A percentile compares a stretch with the other conserved stretches of the same genome.
Evolutionary conservation across 2,329 filamentous ascomycete genomes (phyloP).

Genomic region (Fusarium illudens): DNA sequence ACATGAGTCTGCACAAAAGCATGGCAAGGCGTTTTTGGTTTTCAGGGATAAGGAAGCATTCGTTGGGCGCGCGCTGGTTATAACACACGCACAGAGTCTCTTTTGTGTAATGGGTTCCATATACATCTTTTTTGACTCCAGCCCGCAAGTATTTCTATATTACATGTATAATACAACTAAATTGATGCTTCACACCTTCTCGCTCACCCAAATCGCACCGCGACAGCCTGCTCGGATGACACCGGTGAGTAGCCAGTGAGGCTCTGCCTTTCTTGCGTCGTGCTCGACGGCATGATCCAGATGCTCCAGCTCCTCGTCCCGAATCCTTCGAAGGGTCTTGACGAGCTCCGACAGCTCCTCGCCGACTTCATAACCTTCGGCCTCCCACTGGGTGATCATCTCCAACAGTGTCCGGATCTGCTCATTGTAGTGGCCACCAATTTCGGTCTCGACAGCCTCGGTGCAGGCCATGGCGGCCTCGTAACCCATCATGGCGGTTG

Average conservation of each 20-base stretch:
- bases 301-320: constrained; percentile 97
- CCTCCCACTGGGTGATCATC: constrained; percentile 81
- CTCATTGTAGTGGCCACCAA: constrained; percentile 93
- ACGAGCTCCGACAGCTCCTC: constrained; percentile 79
- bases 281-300: constrained; percentile 94
- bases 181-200: constrained; percentile 64
- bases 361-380: constrained; percentile 80
- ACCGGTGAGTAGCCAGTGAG: constrained; percentile 87
- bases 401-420: constrained; percentile 84
- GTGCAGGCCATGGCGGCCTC: constrained; percentile 99
- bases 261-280: constrained; percentile 87
- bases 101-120: constrained; percentile 17
- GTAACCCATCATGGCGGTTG: constrained; percentile 85
- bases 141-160: constrained; percentile 17
- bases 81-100: constrained; percentile 18
- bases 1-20: constrained; percentile 24
- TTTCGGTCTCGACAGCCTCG: constrained; percentile 98
- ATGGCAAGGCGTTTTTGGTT: constrained; percentile 39
- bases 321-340: constrained; percentile 78
- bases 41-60: constrained; percentile 27
- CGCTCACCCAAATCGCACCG: constrained; percentile 91
- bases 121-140: constrained; percentile 29
- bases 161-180: constrained; percentile 43
- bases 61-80: constrained; percentile 18
- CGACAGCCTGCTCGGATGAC: constrained; percentile 90